A percentile compares a stretch with the other conserved stretches of the same genome.
These are phyloP conservation scores for Didymella sp. DNA, from an alignment of 2,329 filamentous ascomycete genomes.

Conservation along the genomic window DNA sequence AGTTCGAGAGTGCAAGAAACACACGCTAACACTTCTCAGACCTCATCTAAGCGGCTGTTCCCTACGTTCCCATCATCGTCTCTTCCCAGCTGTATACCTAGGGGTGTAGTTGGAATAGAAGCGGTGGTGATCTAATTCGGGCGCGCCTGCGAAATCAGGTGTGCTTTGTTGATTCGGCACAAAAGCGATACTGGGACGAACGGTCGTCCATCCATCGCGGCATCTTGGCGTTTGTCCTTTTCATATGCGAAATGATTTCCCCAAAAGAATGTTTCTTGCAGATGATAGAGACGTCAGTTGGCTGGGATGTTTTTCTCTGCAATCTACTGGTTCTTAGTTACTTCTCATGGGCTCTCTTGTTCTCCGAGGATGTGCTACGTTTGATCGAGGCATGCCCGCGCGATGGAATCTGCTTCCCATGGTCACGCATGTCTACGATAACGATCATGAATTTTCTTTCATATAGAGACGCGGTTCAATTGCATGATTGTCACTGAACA, in stretches of 20 bases:
- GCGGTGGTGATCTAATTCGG: constrained; percentile 43
- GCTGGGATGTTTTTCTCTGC: constrained; percentile 38
- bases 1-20: not conserved
- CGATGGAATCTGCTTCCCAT: constrained; percentile 43
- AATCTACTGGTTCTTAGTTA: constrained; percentile 46
- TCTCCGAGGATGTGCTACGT: constrained; percentile 42
- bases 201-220: constrained; percentile 45
- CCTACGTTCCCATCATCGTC: constrained; percentile 37
- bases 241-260: constrained; percentile 50
- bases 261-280: constrained; percentile 46
- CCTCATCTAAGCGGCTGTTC: constrained; percentile 49
- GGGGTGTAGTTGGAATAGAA: constrained; percentile 35
- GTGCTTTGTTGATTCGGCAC: constrained; percentile 36
- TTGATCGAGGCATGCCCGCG: constrained; percentile 46
- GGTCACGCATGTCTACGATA: constrained; percentile 46
- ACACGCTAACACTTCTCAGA: constrained; percentile 35
- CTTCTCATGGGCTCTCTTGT: constrained; percentile 38
- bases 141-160: constrained; percentile 43
- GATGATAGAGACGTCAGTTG: constrained; percentile 47
- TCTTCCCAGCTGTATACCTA: constrained; percentile 33
- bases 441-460: constrained; percentile 50
- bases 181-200: constrained; percentile 48
- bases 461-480: constrained; percentile 49
- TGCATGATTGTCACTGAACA: constrained; percentile 41
- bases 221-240: constrained; percentile 53